Conservation (phyloP, 148 eudicot species). For the Cornus suecica region DNA sequence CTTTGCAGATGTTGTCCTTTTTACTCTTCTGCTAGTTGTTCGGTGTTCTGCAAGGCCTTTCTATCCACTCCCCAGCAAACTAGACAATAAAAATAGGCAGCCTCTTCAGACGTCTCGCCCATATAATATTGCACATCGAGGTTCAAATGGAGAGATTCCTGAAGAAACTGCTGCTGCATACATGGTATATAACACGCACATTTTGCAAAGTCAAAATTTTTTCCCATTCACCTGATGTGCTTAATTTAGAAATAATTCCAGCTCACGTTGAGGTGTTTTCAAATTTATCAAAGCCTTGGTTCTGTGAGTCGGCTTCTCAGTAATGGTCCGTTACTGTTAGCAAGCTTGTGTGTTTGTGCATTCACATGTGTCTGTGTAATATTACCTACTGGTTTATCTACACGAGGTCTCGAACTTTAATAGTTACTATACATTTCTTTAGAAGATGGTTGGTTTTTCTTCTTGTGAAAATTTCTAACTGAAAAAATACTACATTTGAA, state of each 20-base stretch:
- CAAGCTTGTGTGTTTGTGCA: neutral
- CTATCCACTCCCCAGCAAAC: slow-evolving; percentile 72
- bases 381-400: neutral
- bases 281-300: neutral
- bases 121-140: slow-evolving; percentile 89
- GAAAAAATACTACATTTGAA: neutral
- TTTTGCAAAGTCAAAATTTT: neutral
- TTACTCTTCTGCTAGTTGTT: slow-evolving; percentile 54
- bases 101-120: slow-evolving; percentile 86
- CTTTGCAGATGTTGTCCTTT: slow-evolving; percentile 52
- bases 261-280: neutral
- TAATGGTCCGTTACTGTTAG: neutral
- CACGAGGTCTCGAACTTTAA: neutral
- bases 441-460: neutral
- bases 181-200: slow-evolving; percentile 36
- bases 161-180: slow-evolving; percentile 93
- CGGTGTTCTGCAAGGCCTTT: slow-evolving; percentile 67
- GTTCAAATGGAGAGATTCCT: slow-evolving; percentile 95
- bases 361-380: too few relatives aligned
- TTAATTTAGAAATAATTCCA: neutral
- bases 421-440: neutral
- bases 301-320: too few relatives aligned
- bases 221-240: neutral
- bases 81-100: slow-evolving; percentile 36
- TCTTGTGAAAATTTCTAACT: neutral